Evolutionary conservation across 257 asterid genomes (phyloP), one percentile per base, ranked within the genome.

Genomic region (Primulina eburnea): DNA sequence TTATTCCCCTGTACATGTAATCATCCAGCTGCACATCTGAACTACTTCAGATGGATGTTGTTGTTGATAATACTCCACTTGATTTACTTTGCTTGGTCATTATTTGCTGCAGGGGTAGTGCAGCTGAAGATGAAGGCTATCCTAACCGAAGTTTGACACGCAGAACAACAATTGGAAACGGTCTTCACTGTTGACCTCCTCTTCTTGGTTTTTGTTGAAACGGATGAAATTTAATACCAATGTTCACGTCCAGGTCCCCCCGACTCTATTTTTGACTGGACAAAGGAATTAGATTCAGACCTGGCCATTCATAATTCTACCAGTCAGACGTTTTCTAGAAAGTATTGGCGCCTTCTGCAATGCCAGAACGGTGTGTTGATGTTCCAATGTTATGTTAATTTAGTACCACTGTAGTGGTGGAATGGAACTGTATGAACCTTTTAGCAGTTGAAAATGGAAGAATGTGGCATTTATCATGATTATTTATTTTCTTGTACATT

Each of bases 311-410:
- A 88, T 62, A 87, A 82, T 71, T 81, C 84, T 21, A 80, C 69
- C 70, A 88, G 80, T 76, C 96, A 87, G 77, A 86, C 83, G 55
- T 92, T 92, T 82, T 82, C 96, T 37, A 84, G 93, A 82, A 92
- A 86, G 81, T 77, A 81, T 73, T 89, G 98, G 94, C 95, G 96
- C 74, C 87, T 92, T 72, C 96, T 92, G 77, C 92, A 89, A 73
- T 89, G 98, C 82, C 98, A 89, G 80, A 87, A 92, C 58, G 98
- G 98, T 89, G 62, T 3, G 80, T 76, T 65, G 65, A 70, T 65
- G 71, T 58, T 62, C 78, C 28, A 29, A 6, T 12, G 34, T 71
- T 43, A 62, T 18, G 47, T 74, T 73, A 47, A 18, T 18, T 53
- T 50, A 30, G 73, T 61, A 68, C 6, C 34, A 50, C 17, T 43